Percentiles rank a stretch among this genome's conserved stretches.
phyloP scores from a whole-genome alignment of 2,329 filamentous ascomycete species.

The Diaporthe longicolla region DNA sequence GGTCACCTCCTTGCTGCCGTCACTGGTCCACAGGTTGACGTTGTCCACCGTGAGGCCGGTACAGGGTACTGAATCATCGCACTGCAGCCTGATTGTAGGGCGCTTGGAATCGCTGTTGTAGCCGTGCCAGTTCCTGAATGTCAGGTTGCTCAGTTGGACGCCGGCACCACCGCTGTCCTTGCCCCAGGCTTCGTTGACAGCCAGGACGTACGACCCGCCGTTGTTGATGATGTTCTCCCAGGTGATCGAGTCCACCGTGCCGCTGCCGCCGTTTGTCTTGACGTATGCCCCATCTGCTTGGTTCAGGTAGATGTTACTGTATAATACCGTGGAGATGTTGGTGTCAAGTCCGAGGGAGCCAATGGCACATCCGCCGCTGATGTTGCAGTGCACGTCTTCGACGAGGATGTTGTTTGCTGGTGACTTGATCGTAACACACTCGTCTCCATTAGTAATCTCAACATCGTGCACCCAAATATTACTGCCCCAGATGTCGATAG shows the following conservation, averaged over 20 bases:
- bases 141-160: constrained; percentile 65
- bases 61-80: constrained; percentile 41
- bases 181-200: constrained; percentile 67
- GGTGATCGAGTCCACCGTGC: constrained; percentile 53
- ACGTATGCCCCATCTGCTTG: constrained; percentile 69
- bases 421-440: constrained; percentile 70
- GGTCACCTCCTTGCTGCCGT: constrained; percentile 40
- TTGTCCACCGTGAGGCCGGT: constrained; percentile 42
- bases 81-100: constrained; percentile 63
- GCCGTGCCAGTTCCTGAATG: constrained; percentile 68
- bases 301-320: constrained; percentile 71
- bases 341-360: constrained; percentile 63
- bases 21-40: constrained; percentile 47
- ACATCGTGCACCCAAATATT: constrained; percentile 71
- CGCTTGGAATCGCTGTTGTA: constrained; percentile 63
- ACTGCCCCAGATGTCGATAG: constrained; percentile 66
- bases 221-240: constrained; percentile 70
- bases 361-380: constrained; percentile 66
- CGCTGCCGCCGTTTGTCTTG: constrained; percentile 70
- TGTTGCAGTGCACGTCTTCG: constrained; percentile 71
- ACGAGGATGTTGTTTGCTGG: constrained; percentile 65
- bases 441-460: constrained; percentile 72
- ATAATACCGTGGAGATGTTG: constrained; percentile 64
- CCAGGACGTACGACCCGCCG: constrained; percentile 67
- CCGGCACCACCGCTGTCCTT: constrained; percentile 57